Percentiles rank a stretch among this genome's conserved stretches.
These are phyloP conservation scores for Exophiala lecanii-corni DNA, from an alignment of 2,329 filamentous ascomycete genomes.

Conservation along the genomic window DNA sequence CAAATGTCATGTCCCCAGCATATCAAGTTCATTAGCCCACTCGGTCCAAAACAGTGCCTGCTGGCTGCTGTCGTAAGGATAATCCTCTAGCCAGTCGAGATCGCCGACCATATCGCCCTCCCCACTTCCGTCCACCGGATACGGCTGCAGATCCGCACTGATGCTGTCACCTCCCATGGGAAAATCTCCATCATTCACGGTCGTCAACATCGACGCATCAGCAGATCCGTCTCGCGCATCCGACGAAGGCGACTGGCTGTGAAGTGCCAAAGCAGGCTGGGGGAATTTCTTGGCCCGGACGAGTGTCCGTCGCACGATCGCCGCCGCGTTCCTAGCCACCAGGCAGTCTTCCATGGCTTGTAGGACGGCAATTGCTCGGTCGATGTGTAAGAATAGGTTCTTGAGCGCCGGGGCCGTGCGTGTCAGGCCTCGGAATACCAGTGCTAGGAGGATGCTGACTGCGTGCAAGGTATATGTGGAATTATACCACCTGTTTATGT, in stretches of 20 bases:
- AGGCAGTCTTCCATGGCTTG: conserved; percentile 41
- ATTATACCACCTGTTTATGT: conserved; percentile 34
- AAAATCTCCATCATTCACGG: not conserved
- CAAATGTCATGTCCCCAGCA: conserved; percentile 8
- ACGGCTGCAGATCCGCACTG: conserved; percentile 2
- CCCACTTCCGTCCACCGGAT: not conserved
- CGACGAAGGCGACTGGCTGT: not conserved
- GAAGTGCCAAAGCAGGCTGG: conserved; percentile 5
- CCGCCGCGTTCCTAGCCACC: conserved; percentile 35
- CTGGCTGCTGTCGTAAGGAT: conserved; percentile 12
- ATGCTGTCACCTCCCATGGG: not conserved
- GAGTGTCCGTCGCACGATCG: conserved; percentile 13
- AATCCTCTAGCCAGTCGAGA: conserved; percentile 12
- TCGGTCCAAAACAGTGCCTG: conserved; percentile 17
- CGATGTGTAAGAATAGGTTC: conserved; percentile 30
- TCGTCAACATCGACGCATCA: not conserved
- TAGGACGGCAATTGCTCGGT: conserved; percentile 38
- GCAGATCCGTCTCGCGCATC: not conserved
- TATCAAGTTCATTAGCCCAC: conserved; percentile 16
- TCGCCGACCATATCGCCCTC: not conserved
- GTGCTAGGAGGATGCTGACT: conserved; percentile 24
- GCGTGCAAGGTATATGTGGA: conserved; percentile 41
- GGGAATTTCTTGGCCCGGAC: conserved; percentile 10
- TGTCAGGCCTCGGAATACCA: conserved; percentile 35
- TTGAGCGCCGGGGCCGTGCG: conserved; percentile 31